A percentile compares a stretch with the other conserved stretches of the same genome.
Conservation (phyloP, 2,329 filamentous ascomycete species). For the Bipolaris gigantea region DNA sequence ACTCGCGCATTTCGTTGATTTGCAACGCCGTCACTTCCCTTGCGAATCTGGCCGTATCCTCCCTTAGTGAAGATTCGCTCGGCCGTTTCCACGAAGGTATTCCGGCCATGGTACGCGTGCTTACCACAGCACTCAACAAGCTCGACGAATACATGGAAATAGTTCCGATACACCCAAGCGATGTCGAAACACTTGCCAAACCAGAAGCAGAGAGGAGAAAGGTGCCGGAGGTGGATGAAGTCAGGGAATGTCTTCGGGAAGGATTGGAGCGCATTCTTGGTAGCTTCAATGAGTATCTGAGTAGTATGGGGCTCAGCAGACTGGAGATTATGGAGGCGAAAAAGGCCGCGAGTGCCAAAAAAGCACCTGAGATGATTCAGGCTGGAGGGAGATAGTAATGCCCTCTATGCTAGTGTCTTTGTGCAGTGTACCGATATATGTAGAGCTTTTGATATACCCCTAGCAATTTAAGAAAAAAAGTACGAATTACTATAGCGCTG, state of each 20-base stretch:
- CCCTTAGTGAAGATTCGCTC: conserved; percentile 77
- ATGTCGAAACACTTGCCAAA: conserved; percentile 58
- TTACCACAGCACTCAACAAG: conserved; percentile 69
- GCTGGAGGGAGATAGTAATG: not conserved
- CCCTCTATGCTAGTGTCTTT: not conserved
- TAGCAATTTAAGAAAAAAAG: not conserved
- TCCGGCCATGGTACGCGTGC: conserved; percentile 69
- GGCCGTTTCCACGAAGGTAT: conserved; percentile 87
- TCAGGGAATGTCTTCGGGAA: conserved; percentile 66
- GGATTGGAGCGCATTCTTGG: conserved; percentile 67
- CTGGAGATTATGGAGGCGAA: conserved; percentile 69
- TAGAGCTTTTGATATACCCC: conserved; percentile 2
- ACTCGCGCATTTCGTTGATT: conserved; percentile 57
- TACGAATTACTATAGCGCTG: not conserved
- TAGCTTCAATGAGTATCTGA: conserved; percentile 74
- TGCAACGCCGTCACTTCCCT: conserved; percentile 66
- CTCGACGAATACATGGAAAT: conserved; percentile 67
- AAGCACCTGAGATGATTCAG: conserved; percentile 31
- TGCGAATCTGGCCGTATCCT: conserved; percentile 69
- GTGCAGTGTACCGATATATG: not conserved
- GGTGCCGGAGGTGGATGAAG: conserved; percentile 68
- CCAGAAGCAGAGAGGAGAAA: conserved; percentile 50
- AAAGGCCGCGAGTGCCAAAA: conserved; percentile 23
- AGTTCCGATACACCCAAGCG: conserved; percentile 75
- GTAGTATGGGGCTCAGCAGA: conserved; percentile 68